Conservation (phyloP, 208 protist species). For the Blastocrithidia nonstop region DNA sequence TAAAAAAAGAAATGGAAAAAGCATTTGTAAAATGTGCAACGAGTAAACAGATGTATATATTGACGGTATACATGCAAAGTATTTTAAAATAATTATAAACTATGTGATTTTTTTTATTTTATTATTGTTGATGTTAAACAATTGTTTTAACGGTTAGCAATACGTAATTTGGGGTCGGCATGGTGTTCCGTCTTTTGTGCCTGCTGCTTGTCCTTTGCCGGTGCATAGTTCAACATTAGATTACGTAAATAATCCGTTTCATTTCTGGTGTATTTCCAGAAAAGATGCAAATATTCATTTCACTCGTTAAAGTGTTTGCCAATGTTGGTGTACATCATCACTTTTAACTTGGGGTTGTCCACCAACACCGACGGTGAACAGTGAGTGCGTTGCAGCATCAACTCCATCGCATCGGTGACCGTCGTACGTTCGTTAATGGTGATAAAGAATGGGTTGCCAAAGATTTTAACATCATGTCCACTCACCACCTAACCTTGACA, state of each 20-base stretch:
- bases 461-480: constrained; percentile 10
- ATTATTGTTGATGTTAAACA: too few species aligned
- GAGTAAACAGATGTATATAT: constrained; percentile 1
- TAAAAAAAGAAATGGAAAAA: too few species aligned
- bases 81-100: constrained; percentile 3
- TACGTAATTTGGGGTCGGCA: too few species aligned
- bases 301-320: constrained; percentile 23
- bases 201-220: constrained; percentile 40
- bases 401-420: constrained; percentile 18
- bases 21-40: too few species aligned
- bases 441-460: constrained; percentile 54
- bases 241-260: constrained; percentile 14
- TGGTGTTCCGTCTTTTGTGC: constrained; percentile 48
- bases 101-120: constrained; percentile 29
- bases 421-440: constrained; percentile 23
- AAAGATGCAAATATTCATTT: constrained; percentile 22
- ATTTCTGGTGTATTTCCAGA: constrained; percentile 37
- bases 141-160: too few species aligned
- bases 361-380: constrained; percentile 15
- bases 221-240: constrained; percentile 48
- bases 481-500: constrained; percentile 36
- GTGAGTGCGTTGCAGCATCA: constrained; percentile 19
- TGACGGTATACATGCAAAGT: neutral
- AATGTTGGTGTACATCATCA: constrained; percentile 40
- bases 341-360: constrained; percentile 7